Evolutionary conservation across 2,329 filamentous ascomycete species (phyloP), one percentile per base, ranked within the genome.

Genomic region (Neopestalotiopsis clavispora): DNA sequence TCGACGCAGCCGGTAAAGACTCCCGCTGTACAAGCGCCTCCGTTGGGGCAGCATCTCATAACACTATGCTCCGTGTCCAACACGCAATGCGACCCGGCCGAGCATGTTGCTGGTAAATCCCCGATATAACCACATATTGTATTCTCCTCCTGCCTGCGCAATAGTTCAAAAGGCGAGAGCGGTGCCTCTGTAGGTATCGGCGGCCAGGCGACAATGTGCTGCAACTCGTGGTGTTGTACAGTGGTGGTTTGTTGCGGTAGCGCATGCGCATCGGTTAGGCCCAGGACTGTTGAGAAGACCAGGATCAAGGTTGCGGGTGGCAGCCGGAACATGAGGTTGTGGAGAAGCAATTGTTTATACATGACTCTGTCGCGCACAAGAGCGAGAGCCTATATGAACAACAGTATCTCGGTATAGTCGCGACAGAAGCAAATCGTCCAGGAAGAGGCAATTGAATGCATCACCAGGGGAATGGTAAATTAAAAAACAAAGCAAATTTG

Each of bases 1-100:
- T 90, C 88, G 57, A 89, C 85, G 69, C 88, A 90, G 52, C 81
- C 83, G 2, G 87, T 90, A 75, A 84, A 90, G 52, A 90, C 84
- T 66, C 88, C 88, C 3, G 81, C 79, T 1, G 84, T 86, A 75
- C 88, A 90, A 6, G 82, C 73, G 2, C 78, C 82, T 14, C 80
- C 82, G 72, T 89, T 81, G 0, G 87, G 87, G 74, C 88, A 90
- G 74, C 87, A 89, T 61, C 87, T 87, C 40, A 89, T 79, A n/a
- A 83, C 83, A 34, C 82, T 81, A 67, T 85, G 80, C 20, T 80
- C 78, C 23, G 80, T 77, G 70, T 89, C 87, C 58, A 87, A 78
- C 30, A 87, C 88, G 74, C 88, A 90, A 75, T 90, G 86, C 49
- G 87, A 89, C 42, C 87, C 88, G 0, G 83, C 81, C 34, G 82